Conservation (phyloP, 176 grass and related monocot genomes). For the Phoenix roebelenii region DNA sequence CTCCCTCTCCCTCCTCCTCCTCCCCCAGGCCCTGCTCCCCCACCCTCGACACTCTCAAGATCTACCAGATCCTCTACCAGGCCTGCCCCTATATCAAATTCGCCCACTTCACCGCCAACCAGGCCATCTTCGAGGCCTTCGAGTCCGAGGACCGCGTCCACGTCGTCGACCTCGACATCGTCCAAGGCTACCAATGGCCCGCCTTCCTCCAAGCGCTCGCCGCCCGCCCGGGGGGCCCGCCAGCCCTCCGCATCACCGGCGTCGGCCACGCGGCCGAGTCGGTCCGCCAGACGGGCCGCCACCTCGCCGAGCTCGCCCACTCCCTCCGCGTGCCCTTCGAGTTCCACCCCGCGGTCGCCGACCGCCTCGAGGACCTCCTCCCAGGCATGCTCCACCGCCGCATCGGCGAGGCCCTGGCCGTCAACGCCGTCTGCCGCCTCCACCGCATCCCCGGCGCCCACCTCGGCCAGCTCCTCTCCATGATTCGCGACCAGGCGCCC, state of each 20-base stretch:
- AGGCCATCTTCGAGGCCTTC: conserved; percentile 56
- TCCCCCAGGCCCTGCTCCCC: neutral
- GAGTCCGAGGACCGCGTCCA: conserved; percentile 53
- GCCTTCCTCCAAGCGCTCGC: conserved; percentile 53
- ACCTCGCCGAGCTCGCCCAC: conserved; percentile 41
- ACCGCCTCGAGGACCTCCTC: conserved; percentile 33
- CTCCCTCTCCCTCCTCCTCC: conserved; percentile 28
- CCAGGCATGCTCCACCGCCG: conserved; percentile 26
- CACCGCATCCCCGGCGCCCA: conserved; percentile 33
- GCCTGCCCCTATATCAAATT: conserved; percentile 53
- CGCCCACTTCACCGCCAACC: conserved; percentile 63
- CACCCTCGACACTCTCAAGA: conserved; percentile 7
- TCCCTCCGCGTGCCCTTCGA: conserved; percentile 52
- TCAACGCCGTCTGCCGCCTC: conserved; percentile 41
- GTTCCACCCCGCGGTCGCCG: conserved; percentile 28
- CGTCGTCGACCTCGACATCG: conserved; percentile 44
- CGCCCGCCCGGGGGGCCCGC: conserved; percentile 29
- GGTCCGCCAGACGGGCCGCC: conserved; percentile 21
- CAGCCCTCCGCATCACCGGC: conserved; percentile 48
- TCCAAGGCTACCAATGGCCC: conserved; percentile 56
- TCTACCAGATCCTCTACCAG: conserved; percentile 21
- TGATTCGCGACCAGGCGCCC: conserved; percentile 22
- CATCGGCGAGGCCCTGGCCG: conserved; percentile 44
- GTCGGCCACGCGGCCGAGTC: conserved; percentile 30
- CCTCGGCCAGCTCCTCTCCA: conserved; percentile 15